Evolutionary conservation across 345 rosid genomes (phyloP).

Genomic region (Ceriops zippeliana): DNA sequence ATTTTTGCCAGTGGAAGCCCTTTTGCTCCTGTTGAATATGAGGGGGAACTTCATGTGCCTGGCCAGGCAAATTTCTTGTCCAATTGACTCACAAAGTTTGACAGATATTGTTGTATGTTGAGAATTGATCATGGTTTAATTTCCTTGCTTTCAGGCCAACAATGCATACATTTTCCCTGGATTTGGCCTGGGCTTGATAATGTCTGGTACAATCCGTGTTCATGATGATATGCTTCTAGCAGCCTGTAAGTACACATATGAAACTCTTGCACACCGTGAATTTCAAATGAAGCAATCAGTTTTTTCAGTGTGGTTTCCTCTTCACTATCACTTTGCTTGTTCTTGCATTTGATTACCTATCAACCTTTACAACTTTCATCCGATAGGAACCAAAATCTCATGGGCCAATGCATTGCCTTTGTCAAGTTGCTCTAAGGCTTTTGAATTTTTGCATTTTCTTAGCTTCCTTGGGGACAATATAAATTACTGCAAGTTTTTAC

Average conservation of each 20-base stretch:
- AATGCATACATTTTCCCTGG: conserved; percentile 98
- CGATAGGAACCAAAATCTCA: too few species aligned
- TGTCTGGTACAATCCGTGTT: conserved; percentile 93
- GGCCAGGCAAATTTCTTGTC: conserved; percentile 63
- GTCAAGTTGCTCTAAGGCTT: too few species aligned
- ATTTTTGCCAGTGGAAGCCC: conserved; percentile 98
- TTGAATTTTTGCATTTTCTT: too few species aligned
- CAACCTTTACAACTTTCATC: too few species aligned
- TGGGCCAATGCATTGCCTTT: too few species aligned
- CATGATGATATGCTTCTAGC: conserved; percentile 95
- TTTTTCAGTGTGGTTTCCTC: too few species aligned
- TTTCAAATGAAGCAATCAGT: too few species aligned
- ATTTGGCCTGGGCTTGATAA: conserved; percentile 83
- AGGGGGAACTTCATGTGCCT: conserved; percentile 59
- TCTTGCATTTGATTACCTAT: too few species aligned
- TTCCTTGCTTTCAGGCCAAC: conserved; percentile 57
- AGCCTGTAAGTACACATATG: conserved; percentile 49
- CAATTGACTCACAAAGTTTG: background rate
- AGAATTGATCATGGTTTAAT: conserved; percentile 13
- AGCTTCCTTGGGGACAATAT: too few species aligned
- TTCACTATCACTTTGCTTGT: too few species aligned
- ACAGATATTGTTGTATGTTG: background rate
- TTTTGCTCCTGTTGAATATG: conserved; percentile 65
- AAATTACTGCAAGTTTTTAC: too few species aligned
- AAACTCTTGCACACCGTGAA: too few species aligned